Conservation (phyloP, 768 basidiomycete genomes). For the Podaxis carcinomalis region DNA sequence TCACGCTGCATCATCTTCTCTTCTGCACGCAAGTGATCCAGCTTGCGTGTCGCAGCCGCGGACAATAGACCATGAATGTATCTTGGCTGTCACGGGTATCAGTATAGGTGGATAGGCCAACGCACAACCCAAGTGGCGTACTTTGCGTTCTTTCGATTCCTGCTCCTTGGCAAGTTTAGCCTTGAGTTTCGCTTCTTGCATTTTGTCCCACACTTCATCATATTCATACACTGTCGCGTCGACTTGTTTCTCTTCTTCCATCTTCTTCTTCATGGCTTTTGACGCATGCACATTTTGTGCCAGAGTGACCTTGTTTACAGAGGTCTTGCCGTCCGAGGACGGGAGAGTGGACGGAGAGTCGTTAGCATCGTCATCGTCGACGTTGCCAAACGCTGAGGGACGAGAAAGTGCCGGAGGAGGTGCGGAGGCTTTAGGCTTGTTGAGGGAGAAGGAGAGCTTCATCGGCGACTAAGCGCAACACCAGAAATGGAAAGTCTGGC, state of each 20-base stretch:
- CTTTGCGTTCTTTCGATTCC: constrained; percentile 72
- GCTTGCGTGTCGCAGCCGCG: constrained; percentile 80
- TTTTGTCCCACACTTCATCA: constrained; percentile 93
- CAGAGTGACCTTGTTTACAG: constrained; percentile 49
- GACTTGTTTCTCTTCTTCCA: constrained; percentile 74
- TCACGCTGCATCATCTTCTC: constrained; percentile 97
- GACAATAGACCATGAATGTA: constrained; percentile 80
- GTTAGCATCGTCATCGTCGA: constrained; percentile 58
- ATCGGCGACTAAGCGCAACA: constrained; percentile 29
- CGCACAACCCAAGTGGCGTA: constrained; percentile 33
- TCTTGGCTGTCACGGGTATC: constrained; percentile 65
- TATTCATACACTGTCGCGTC: constrained; percentile 90
- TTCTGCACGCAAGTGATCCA: constrained; percentile 91
- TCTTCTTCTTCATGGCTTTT: constrained; percentile 61
- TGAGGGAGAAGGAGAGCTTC: constrained; percentile 90
- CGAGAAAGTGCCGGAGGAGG: constrained; percentile 45
- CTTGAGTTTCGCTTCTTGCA: constrained; percentile 79
- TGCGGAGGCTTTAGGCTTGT: constrained; percentile 51
- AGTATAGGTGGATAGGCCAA: neutral
- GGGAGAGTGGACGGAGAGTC: constrained; percentile 36
- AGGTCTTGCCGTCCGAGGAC: constrained; percentile 19
- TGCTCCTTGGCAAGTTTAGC: constrained; percentile 76
- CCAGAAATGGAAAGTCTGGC: constrained; percentile 11
- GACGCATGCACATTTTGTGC: constrained; percentile 60
- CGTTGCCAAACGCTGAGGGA: constrained; percentile 59